Conservation (phyloP, 2,329 filamentous ascomycete genomes). For the Xylaria sp. region DNA sequence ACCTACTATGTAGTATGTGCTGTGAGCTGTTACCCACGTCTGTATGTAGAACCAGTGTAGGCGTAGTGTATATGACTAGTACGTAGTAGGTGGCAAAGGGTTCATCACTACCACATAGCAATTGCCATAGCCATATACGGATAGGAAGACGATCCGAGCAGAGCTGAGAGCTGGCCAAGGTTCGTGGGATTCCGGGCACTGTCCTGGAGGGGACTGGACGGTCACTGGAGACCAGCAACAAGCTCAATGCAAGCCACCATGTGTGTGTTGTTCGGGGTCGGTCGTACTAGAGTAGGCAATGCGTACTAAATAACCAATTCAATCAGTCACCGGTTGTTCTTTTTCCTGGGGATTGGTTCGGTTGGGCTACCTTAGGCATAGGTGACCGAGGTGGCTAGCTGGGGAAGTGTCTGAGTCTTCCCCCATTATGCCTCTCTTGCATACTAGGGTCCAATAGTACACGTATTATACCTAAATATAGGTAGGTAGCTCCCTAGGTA, state of each 20-base stretch:
- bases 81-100: neutral
- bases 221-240: neutral
- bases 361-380: too few relatives aligned
- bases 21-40: too few relatives aligned
- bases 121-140: neutral
- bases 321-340: neutral
- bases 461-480: neutral
- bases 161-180: neutral
- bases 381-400: neutral
- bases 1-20: too few relatives aligned
- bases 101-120: neutral
- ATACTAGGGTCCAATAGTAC: too few relatives aligned
- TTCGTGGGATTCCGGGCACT: neutral
- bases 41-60: neutral
- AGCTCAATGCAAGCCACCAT: conserved; percentile 8
- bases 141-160: neutral
- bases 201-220: too few relatives aligned
- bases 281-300: neutral
- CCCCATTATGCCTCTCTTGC: neutral
- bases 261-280: conserved; percentile 6
- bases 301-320: neutral
- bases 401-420: neutral
- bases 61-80: neutral
- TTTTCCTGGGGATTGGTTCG: neutral
- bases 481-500: neutral